These are phyloP conservation scores for Apostasia shenzhenica DNA, from an alignment of 106 monocot genomes.

Conservation along the genomic window DNA sequence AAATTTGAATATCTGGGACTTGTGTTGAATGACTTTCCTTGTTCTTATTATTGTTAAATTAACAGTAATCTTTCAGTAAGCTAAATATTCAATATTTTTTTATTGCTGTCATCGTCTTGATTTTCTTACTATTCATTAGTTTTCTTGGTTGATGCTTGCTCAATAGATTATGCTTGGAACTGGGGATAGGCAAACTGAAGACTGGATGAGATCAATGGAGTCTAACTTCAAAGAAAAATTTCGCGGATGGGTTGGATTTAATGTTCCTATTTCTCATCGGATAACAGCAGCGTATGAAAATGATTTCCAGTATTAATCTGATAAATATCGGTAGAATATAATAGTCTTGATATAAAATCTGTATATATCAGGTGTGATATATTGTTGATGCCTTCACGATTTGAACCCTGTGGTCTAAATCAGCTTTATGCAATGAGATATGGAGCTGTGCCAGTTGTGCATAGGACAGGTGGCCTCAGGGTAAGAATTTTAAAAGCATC, in stretches of 20 bases:
- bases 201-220: constrained; percentile 84
- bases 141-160: neutral
- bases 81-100: no score
- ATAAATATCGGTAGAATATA: neutral
- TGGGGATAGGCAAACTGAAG: constrained; percentile 63
- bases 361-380: constrained; percentile 73
- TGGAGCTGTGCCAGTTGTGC: constrained; percentile 83
- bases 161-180: constrained; percentile 92
- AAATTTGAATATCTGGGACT: no score
- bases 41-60: no score
- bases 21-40: no score
- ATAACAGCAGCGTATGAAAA: constrained; percentile 77
- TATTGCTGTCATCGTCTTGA: neutral
- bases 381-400: constrained; percentile 93
- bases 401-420: constrained; percentile 93
- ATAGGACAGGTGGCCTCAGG: constrained; percentile 77
- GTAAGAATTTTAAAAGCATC: constrained; percentile 23
- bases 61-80: no score
- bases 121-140: neutral
- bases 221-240: constrained; percentile 60
- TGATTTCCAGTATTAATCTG: neutral
- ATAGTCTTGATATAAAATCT: constrained; percentile 7
- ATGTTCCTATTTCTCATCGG: constrained; percentile 68
- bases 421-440: constrained; percentile 96
- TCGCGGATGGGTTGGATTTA: constrained; percentile 97